Conservation (phyloP, 768 basidiomycete genomes). For the Dentipellis fragilis region DNA sequence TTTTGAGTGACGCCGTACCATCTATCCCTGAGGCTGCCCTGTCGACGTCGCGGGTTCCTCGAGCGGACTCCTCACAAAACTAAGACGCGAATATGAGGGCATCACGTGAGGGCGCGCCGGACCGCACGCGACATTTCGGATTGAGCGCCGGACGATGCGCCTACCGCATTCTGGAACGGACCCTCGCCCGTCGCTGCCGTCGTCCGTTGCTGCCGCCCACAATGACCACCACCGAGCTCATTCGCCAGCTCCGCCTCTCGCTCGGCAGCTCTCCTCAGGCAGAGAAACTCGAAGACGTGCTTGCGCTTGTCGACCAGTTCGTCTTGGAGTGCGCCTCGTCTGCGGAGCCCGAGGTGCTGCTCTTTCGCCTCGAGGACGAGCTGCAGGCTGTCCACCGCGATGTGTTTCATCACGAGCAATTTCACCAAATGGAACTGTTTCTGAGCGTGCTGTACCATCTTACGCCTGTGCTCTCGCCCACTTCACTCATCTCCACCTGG, state of each 20-base stretch:
- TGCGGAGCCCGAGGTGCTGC: slow-evolving; percentile 31
- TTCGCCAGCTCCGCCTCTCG: slow-evolving; percentile 45
- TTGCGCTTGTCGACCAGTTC: slow-evolving; percentile 44
- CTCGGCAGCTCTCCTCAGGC: slow-evolving; percentile 47
- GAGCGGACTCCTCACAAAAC: no score
- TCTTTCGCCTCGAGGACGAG: slow-evolving; percentile 53
- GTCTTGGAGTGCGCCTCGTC: slow-evolving; percentile 39
- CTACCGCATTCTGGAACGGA: no score
- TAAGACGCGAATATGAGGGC: no score
- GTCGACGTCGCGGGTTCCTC: no score
- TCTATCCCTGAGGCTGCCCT: no score
- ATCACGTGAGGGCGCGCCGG: no score
- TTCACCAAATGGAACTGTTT: slow-evolving; percentile 56
- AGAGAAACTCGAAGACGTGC: slow-evolving; percentile 37
- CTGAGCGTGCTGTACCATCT: slow-evolving; percentile 58
- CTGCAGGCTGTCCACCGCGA: slow-evolving; percentile 55
- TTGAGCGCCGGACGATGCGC: no score
- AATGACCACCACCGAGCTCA: slow-evolving; percentile 30
- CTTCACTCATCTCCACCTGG: slow-evolving; percentile 68
- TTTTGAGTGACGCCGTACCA: no score
- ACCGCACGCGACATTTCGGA: no score
- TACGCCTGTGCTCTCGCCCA: slow-evolving; percentile 47
- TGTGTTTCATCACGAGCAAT: slow-evolving; percentile 50
- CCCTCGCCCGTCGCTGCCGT: neutral
- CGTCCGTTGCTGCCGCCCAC: neutral